A percentile compares a stretch with the other conserved stretches of the same genome.
phyloP scores from a whole-genome alignment of 2,329 filamentous ascomycete species.

The Teratosphaeria gauchensis region DNA sequence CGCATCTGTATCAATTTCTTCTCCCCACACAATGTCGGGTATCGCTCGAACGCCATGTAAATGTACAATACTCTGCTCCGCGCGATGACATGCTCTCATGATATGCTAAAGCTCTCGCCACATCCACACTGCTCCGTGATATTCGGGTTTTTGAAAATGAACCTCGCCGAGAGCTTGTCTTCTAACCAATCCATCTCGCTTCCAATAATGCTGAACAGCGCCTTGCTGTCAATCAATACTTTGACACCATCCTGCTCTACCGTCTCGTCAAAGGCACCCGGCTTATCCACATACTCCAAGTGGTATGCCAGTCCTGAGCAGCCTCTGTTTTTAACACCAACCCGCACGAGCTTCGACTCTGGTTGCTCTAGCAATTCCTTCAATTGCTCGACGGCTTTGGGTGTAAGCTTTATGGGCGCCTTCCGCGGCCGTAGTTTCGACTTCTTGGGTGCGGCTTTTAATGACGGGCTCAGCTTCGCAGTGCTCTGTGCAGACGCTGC shows the following conservation, averaged over 20 bases:
- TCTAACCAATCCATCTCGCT: conserved; percentile 99
- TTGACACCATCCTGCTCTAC: conserved; percentile 95
- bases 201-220: conserved; percentile 93
- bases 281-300: conserved; percentile 88
- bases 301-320: conserved; percentile 92
- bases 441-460: conserved; percentile 43
- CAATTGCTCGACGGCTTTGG: conserved; percentile 69
- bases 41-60: background rate
- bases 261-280: conserved; percentile 77
- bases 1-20: background rate
- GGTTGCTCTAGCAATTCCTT: conserved; percentile 70
- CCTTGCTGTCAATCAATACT: conserved; percentile 94
- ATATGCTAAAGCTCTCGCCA: conserved; percentile 9
- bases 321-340: conserved; percentile 86
- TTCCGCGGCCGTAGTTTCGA: conserved; percentile 71
- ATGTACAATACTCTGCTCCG: background rate
- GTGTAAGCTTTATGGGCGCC: conserved; percentile 80
- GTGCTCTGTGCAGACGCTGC: conserved; percentile 25
- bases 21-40: background rate
- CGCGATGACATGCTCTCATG: background rate
- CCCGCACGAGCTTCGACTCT: conserved; percentile 83
- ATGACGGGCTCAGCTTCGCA: conserved; percentile 23
- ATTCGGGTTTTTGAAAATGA: conserved; percentile 94
- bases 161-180: conserved; percentile 84
- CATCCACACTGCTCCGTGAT: conserved; percentile 63